Base-by-base conservation (phyloP, 495 filamentous ascomycete genomes). In the Hypomontagnella submonticulosa region DNA sequence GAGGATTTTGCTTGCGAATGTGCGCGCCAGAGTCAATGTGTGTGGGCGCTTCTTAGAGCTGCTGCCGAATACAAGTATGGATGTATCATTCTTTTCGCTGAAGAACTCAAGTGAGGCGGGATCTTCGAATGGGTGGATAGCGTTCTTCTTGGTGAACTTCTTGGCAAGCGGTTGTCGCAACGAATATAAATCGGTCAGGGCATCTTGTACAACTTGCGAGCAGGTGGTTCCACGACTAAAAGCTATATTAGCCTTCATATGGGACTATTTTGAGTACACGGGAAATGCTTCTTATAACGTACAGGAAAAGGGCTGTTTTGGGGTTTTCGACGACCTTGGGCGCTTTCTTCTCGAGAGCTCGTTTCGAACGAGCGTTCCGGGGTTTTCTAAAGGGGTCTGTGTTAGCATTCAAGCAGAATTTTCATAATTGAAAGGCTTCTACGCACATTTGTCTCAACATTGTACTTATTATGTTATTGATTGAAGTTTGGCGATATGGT, bases 111-210 rank as follows among this genome's bases (percentile, higher is more conserved):
- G 83, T 15, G 88, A 91, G 12, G 90, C 82, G 52, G 89, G 77
- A 74, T 93, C 94, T 77, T 97, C 96, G 77, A 98, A 99, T 2
- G 95, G 95, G 73, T 92, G 94, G 66, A 96, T 87, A 54, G 85
- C 80, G 75, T 99, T 99, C 80, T 96, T 97, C 83, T 97, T 98
- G 76, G 85, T 90, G 82, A 99, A 97, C 54, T 92, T 92, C 74
- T 92, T 84, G 16, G 88, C 86, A 63, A 92, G 76, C 5, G 92
- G 91, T 59, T 89, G 86, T 60, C 92, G 90, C 70, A 98, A 80
- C 19, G 89, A 84, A 75, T 92, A 84, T 37, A 99, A 85, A 69
- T 97, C 93, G 56, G 85, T 88, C 54, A 97, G 79, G 38, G 92
- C 89, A 65, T 90, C 88, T 76, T 96, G 88, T 62, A 91, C 80